Evolutionary conservation across 2,329 filamentous ascomycete species (phyloP).

Genomic region (Ceratocystis smalleyi): DNA sequence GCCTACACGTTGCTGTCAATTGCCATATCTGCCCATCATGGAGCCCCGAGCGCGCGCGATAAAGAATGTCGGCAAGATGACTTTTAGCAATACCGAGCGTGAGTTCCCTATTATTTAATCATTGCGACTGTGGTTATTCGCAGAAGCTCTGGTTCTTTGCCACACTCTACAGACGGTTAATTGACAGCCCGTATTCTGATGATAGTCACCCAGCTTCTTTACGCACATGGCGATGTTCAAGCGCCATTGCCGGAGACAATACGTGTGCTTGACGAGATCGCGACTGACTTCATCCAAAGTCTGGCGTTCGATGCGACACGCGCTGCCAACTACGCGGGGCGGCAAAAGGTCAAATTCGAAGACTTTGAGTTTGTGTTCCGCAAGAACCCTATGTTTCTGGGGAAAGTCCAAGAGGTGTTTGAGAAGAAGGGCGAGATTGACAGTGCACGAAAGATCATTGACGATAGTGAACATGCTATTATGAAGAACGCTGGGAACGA

Average conservation of each 20-base stretch:
- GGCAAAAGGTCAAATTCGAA: constrained; percentile 95
- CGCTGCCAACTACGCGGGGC: constrained; percentile 68
- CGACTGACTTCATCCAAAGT: constrained; percentile 92
- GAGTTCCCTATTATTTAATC: constrained; percentile 23
- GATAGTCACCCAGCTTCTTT: constrained; percentile 57
- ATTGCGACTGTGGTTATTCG: neutral
- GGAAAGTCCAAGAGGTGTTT: constrained; percentile 76
- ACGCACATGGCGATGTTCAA: constrained; percentile 63
- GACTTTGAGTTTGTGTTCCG: constrained; percentile 93
- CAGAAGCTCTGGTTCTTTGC: neutral
- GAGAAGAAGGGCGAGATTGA: constrained; percentile 80
- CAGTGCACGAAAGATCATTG: constrained; percentile 60
- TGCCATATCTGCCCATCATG: constrained; percentile 34
- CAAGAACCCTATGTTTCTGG: constrained; percentile 69
- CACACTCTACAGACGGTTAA: too few relatives aligned
- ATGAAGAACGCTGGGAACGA: constrained; percentile 37
- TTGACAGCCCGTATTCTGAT: too few relatives aligned
- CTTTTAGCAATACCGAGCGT: constrained; percentile 60
- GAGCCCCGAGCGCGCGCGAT: constrained; percentile 63
- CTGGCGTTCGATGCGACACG: constrained; percentile 80
- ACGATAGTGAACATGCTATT: constrained; percentile 48
- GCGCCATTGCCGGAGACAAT: constrained; percentile 71
- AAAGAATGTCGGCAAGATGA: constrained; percentile 71
- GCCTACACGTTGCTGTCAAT: neutral
- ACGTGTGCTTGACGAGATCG: constrained; percentile 79